phyloP scores from a whole-genome alignment of 2,329 filamentous ascomycete species.

The Exophiala spinifera region DNA sequence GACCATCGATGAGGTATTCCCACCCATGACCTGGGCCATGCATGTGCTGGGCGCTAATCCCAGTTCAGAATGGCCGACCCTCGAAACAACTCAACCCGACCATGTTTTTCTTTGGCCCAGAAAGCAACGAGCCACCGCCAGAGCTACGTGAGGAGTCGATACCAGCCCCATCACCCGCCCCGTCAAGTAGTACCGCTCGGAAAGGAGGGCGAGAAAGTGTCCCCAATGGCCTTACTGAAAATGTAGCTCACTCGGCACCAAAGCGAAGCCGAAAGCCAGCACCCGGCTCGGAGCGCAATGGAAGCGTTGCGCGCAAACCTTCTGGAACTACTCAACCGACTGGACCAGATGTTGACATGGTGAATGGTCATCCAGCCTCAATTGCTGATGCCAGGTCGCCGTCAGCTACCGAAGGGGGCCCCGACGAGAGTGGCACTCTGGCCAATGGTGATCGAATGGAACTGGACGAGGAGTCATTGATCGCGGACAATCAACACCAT shows the following conservation, averaged over 20 bases:
- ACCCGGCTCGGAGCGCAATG: constrained; percentile 33
- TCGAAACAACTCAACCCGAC: constrained; percentile 34
- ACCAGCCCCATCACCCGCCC: constrained; percentile 32
- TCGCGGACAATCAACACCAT: constrained; percentile 36
- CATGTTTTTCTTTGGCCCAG: constrained; percentile 48
- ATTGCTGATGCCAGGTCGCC: constrained; percentile 25
- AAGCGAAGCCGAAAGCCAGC: constrained; percentile 34
- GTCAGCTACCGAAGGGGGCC: constrained; percentile 33
- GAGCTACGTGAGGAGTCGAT: constrained; percentile 30
- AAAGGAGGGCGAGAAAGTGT: constrained; percentile 37
- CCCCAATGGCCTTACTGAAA: constrained; percentile 38
- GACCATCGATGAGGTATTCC: not conserved
- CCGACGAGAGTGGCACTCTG: constrained; percentile 38
- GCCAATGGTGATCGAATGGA: constrained; percentile 34
- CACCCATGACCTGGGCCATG: not conserved
- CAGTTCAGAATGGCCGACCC: constrained; percentile 27
- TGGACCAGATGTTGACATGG: constrained; percentile 29
- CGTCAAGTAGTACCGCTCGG: constrained; percentile 29
- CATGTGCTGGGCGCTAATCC: constrained; percentile 16
- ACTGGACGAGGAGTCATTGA: constrained; percentile 35
- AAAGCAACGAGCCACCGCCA: constrained; percentile 33
- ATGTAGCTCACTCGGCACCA: constrained; percentile 29
- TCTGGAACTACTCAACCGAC: constrained; percentile 32
- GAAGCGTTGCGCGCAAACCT: constrained; percentile 31
- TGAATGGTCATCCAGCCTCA: constrained; percentile 26